Percentiles rank a stretch among this genome's conserved stretches.
Evolutionary conservation across 164 flowering plant species (phyloP).

Genomic region (Euptelea pleiosperma): DNA sequence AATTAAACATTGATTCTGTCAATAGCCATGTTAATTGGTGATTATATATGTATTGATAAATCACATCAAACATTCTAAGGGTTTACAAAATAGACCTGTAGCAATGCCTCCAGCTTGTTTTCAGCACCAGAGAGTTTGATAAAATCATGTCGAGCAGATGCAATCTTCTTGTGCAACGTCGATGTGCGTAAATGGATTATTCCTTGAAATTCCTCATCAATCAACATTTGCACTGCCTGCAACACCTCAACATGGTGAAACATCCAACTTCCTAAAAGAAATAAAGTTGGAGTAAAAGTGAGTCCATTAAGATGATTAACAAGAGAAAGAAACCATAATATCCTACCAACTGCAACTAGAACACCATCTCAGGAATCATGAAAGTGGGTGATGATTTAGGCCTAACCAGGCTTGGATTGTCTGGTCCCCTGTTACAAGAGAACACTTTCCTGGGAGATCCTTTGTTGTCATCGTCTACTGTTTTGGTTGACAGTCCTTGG

Average conservation of each 20-base stretch:
- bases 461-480: too few species aligned
- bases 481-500: too few species aligned
- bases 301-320: not conserved
- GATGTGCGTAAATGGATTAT: conserved; percentile 81
- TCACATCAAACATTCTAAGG: not conserved
- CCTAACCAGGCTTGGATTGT: too few species aligned
- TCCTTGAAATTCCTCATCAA: conserved; percentile 96
- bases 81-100: conserved; percentile 54
- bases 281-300: conserved; percentile 1
- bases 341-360: not conserved
- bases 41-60: not conserved
- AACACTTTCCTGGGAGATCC: not conserved
- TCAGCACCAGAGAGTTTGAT: conserved; percentile 87
- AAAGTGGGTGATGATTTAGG: too few species aligned
- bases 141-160: conserved; percentile 95
- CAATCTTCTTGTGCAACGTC: conserved; percentile 84
- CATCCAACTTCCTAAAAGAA: not conserved
- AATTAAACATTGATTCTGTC: too few species aligned
- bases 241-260: conserved; percentile 13
- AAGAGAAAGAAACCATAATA: not conserved
- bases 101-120: conserved; percentile 84
- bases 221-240: conserved; percentile 84
- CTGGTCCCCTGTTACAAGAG: not conserved
- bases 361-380: too few species aligned
- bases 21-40: not conserved